These are phyloP conservation scores for Beauveria medogensis DNA, from an alignment of 2,329 filamentous ascomycete genomes.

Conservation along the genomic window DNA sequence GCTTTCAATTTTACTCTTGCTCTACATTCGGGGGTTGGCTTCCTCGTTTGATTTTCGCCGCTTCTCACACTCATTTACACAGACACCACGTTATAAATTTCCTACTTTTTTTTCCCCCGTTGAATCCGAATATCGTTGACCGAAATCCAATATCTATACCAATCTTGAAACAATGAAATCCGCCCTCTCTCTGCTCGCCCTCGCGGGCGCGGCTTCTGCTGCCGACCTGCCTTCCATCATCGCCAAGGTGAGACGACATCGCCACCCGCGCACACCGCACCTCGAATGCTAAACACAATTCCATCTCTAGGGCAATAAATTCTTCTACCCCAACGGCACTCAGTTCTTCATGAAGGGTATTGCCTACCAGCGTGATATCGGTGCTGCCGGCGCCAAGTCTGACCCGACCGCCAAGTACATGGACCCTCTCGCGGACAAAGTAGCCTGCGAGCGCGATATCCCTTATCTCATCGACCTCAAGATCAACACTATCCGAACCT, in stretches of 20 bases:
- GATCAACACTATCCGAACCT: constrained; percentile 92
- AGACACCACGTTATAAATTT: constrained; percentile 3
- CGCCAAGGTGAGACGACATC: constrained; percentile 50
- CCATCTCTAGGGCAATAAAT: constrained; percentile 59
- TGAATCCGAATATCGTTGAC: not conserved
- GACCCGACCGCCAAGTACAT: constrained; percentile 46
- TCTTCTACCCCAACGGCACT: constrained; percentile 73
- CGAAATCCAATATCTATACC: not conserved
- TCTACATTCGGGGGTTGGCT: constrained; percentile 5
- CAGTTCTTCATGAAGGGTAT: constrained; percentile 80
- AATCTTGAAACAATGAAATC: constrained; percentile 12
- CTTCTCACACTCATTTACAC: constrained; percentile 12
- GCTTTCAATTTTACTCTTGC: not conserved
- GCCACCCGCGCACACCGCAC: not conserved
- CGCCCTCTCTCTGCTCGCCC: constrained; percentile 26
- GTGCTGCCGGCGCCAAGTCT: constrained; percentile 44
- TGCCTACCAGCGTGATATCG: constrained; percentile 82
- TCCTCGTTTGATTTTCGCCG: constrained; percentile 10
- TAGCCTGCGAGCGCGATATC: constrained; percentile 74
- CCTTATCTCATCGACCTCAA: constrained; percentile 68
- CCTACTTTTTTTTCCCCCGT: constrained; percentile 1
- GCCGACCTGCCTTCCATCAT: constrained; percentile 49
- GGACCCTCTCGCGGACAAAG: constrained; percentile 72
- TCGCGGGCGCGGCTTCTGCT: constrained; percentile 34
- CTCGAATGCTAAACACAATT: constrained; percentile 2